These are phyloP conservation scores for Aureobasidium vineae DNA, from an alignment of 2,329 filamentous ascomycete species.

Conservation along the genomic window DNA sequence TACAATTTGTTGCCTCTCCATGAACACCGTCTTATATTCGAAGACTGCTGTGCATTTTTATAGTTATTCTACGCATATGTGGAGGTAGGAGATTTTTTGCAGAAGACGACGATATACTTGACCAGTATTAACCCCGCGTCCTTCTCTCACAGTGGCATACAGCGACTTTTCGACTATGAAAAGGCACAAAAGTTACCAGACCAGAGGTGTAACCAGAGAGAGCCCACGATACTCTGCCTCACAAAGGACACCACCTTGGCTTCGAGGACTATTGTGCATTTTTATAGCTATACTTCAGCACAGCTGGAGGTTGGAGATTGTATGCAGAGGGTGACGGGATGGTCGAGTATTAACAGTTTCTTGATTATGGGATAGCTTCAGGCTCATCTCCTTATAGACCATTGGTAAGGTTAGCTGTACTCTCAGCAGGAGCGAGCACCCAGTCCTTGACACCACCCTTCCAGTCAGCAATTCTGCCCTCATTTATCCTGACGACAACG, in stretches of 20 bases:
- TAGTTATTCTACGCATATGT: neutral
- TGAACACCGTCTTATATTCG: neutral
- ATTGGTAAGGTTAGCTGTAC: neutral
- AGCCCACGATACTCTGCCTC: neutral
- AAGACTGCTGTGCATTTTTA: neutral
- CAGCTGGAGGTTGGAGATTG: neutral
- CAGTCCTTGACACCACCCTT: constrained; percentile 91
- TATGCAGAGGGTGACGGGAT: neutral
- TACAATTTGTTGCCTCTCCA: neutral
- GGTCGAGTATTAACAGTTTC: neutral
- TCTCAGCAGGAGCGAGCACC: constrained; percentile 36
- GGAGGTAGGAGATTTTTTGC: neutral
- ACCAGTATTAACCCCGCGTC: neutral
- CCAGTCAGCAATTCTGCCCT: constrained; percentile 89
- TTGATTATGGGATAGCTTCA: neutral
- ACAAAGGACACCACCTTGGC: neutral
- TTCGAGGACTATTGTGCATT: neutral
- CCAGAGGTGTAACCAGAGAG: neutral
- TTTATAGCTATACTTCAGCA: neutral
- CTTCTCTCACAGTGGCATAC: no score
- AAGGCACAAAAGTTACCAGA: neutral
- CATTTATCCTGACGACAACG: constrained; percentile 78
- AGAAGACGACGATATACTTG: neutral
- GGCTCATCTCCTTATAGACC: constrained; percentile 5
- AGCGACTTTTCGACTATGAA: neutral